A percentile compares a stretch with the other conserved stretches of the same genome.
These are phyloP conservation scores for Hyphodiscus sp. DNA, from an alignment of 2,329 filamentous ascomycete genomes.

Conservation along the genomic window DNA sequence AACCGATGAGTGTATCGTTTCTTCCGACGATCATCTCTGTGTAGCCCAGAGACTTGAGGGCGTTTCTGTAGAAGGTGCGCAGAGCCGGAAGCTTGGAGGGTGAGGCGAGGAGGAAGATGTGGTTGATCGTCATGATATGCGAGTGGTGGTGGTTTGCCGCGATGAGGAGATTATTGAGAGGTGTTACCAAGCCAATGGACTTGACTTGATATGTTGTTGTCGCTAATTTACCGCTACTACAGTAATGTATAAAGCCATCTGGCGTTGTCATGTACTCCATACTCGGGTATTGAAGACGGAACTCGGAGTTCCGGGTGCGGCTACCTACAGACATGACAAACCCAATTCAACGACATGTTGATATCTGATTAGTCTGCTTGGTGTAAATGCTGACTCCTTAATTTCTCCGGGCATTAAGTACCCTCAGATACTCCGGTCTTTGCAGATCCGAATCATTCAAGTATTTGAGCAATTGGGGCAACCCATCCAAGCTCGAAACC, in stretches of 20 bases:
- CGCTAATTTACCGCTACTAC: too few species aligned
- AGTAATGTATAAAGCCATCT: too few species aligned
- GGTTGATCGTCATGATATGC: conserved; percentile 20
- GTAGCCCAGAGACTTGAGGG: conserved; percentile 13
- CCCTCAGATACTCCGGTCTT: not conserved
- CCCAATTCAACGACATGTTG: too few species aligned
- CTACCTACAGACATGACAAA: not conserved
- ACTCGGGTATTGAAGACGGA: too few species aligned
- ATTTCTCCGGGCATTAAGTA: not conserved
- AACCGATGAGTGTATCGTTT: conserved; percentile 8
- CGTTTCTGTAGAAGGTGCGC: conserved; percentile 7
- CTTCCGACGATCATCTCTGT: conserved; percentile 9
- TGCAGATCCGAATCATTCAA: not conserved
- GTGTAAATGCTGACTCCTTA: too few species aligned
- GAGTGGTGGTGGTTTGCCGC: not conserved
- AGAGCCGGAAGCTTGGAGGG: conserved; percentile 5
- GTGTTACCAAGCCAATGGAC: too few species aligned
- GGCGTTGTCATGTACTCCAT: not conserved
- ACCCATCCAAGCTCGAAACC: not conserved
- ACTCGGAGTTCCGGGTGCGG: conserved; percentile 6
- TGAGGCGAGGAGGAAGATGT: conserved; percentile 11
- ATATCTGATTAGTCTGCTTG: too few species aligned
- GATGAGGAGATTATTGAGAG: not conserved
- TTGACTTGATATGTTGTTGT: too few species aligned
- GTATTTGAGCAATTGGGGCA: not conserved